These are phyloP conservation scores for Fraxinus cuspidata DNA, from an alignment of 257 asterid species.

Conservation along the genomic window DNA sequence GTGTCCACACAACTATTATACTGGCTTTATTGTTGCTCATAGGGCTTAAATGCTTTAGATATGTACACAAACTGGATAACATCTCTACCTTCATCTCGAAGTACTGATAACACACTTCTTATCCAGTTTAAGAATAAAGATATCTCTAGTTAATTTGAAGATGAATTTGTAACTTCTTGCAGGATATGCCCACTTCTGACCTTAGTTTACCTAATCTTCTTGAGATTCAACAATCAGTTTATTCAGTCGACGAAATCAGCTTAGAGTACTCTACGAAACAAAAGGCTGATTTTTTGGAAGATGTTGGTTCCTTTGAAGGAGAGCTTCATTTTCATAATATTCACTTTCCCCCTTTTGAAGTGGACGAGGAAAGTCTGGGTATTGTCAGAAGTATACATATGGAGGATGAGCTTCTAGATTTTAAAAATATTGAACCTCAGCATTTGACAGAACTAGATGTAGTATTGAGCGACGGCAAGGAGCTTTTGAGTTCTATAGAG, in stretches of 20 bases:
- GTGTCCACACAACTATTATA: neutral
- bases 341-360: constrained; percentile 68
- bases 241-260: constrained; percentile 56
- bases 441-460: constrained; percentile 44
- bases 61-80: neutral
- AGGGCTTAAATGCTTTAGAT: constrained; percentile 8
- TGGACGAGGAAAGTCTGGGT: constrained; percentile 54
- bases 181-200: constrained; percentile 58
- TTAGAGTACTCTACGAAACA: constrained; percentile 43
- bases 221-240: constrained; percentile 57
- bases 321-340: constrained; percentile 27
- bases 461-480: constrained; percentile 40
- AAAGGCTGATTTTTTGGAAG: constrained; percentile 51
- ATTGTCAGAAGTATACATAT: constrained; percentile 33
- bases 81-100: neutral
- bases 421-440: constrained; percentile 51
- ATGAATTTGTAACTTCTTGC: constrained; percentile 34
- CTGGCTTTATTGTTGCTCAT: constrained; percentile 4
- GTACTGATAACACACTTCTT: neutral
- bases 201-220: constrained; percentile 42
- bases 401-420: constrained; percentile 45
- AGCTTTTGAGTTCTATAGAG: constrained; percentile 51
- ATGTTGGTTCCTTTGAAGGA: constrained; percentile 48
- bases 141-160: constrained; percentile 14
- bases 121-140: constrained; percentile 3